Evolutionary conservation across 2,329 filamentous ascomycete genomes (phyloP).

Genomic region (Nemania bipapillata): DNA sequence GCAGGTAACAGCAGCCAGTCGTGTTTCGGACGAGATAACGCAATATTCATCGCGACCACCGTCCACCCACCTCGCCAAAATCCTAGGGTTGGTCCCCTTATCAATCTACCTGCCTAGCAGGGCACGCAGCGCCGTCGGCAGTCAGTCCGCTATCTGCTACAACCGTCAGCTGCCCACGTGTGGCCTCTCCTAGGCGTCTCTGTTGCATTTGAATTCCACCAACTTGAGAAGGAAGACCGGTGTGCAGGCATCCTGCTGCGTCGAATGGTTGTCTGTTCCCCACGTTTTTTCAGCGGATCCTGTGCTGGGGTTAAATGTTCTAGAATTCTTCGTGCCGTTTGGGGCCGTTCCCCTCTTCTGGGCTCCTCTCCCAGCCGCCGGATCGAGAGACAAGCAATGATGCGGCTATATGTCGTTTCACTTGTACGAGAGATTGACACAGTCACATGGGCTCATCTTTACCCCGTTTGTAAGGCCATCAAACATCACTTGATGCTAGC

Average conservation of each 20-base stretch:
- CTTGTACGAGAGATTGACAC: slow-evolving; percentile 32
- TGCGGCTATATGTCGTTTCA: slow-evolving; percentile 40
- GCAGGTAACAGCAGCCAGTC: slow-evolving; percentile 30
- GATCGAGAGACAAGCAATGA: slow-evolving; percentile 37
- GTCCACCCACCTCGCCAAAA: slow-evolving; percentile 31
- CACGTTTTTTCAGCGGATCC: slow-evolving; percentile 48
- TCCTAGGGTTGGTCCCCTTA: slow-evolving; percentile 30
- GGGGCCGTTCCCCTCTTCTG: slow-evolving; percentile 34
- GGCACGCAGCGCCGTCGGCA: slow-evolving; percentile 36
- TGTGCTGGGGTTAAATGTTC: slow-evolving; percentile 45
- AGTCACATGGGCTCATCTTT: slow-evolving; percentile 39
- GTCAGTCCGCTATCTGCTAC: slow-evolving; percentile 22
- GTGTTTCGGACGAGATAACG: slow-evolving; percentile 32
- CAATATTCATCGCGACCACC: slow-evolving; percentile 26
- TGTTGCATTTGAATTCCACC: slow-evolving; percentile 29
- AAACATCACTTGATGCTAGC: slow-evolving; percentile 37
- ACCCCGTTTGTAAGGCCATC: slow-evolving; percentile 32
- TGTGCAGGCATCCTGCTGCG: slow-evolving; percentile 35
- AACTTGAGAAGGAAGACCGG: slow-evolving; percentile 36
- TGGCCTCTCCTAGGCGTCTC: slow-evolving; percentile 21
- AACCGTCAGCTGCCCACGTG: slow-evolving; percentile 40
- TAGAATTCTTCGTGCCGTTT: slow-evolving; percentile 44
- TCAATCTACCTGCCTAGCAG: slow-evolving; percentile 39
- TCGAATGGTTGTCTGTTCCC: slow-evolving; percentile 42
- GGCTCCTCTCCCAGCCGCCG: slow-evolving; percentile 35